Percentiles rank a stretch among this genome's conserved stretches.
These are phyloP conservation scores for Podospora australis DNA, from an alignment of 495 filamentous ascomycete genomes.

Conservation along the genomic window DNA sequence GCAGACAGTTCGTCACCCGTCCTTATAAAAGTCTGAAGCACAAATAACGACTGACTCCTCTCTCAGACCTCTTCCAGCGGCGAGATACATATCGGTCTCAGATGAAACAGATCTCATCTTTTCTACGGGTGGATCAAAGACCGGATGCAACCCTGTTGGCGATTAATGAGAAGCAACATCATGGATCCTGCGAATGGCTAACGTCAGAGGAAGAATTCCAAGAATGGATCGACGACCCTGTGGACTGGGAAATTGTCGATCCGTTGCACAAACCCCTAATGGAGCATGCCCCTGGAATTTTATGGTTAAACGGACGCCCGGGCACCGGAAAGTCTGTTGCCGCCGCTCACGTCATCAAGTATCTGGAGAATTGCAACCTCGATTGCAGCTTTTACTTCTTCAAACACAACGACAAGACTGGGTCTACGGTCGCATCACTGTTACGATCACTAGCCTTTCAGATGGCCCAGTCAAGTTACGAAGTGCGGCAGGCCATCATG, in stretches of 20 bases:
- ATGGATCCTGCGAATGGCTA: constrained; percentile 4
- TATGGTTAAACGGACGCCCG: constrained; percentile 21
- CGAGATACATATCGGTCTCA: constrained; percentile 4
- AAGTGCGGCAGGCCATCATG: constrained; percentile 13
- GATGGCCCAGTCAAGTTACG: constrained; percentile 17
- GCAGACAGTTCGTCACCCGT: constrained; percentile 10
- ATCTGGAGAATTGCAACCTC: constrained; percentile 11
- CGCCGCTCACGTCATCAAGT: constrained; percentile 13
- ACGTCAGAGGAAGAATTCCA: not conserved
- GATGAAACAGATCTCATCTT: constrained; percentile 4
- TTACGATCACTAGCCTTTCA: constrained; percentile 22
- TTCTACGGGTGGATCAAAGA: constrained; percentile 2
- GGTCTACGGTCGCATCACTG: constrained; percentile 3
- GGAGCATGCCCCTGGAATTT: not conserved
- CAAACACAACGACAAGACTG: constrained; percentile 6
- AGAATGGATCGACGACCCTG: not conserved
- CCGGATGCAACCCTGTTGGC: constrained; percentile 4
- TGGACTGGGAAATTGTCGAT: not conserved
- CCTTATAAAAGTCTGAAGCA: too few species aligned
- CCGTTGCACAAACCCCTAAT: not conserved
- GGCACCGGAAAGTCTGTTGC: constrained; percentile 21
- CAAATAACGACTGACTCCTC: too few species aligned
- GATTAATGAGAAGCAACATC: constrained; percentile 9
- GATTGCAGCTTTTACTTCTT: constrained; percentile 19
- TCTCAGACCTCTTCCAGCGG: not conserved